Base-by-base conservation (phyloP, 140 eudicot genomes). In the Stevia rebaudiana region DNA sequence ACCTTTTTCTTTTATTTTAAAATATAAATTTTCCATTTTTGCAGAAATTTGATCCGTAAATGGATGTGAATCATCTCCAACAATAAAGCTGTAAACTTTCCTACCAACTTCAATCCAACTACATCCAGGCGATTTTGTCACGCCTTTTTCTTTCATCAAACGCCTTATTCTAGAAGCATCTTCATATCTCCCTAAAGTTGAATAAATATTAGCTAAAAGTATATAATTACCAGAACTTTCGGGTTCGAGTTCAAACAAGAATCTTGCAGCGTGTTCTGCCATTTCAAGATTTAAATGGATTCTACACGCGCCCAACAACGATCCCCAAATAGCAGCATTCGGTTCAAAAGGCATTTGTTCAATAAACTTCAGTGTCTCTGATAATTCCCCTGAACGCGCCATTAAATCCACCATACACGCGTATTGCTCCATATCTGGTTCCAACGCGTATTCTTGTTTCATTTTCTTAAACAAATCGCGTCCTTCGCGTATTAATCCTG, bases 21-120 rank as follows among this genome's bases (percentile, higher is more conserved):
- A 3, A 15, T 36, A 76, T 66, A 80, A 80, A 15, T 51, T 47
- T 13, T 72, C 70, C 66, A 75, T 80, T 64, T 76, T 80, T 40
- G 23, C 61, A 49, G 30, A 61, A 6, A 75, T 21, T 68, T 67
- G 31, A 62, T 76, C 76, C 81, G 76, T 80, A 37, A 76, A 61
- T 37, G 85, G 81, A 68, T 80, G 73, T 10, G 75, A 67, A 53
- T 31, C 57, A 41, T 80, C 81, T 31, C 85, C 82, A n/a, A 76
- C 82, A 18, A 80, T 31, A 59, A 80, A 80, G 68, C 82, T 70
- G 41, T 72, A 60, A 52, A 79, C 75, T 71, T 75, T 79, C 53
- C 81, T 70, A n/a, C 63, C 80, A 3, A 79, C 65, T 65, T 79
- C 84, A 70, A 79, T 79, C 84, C 81, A 79, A 79, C 81, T 70